Conservation (phyloP, 2,329 filamentous ascomycete genomes). For the Aureobasidium sp. region DNA sequence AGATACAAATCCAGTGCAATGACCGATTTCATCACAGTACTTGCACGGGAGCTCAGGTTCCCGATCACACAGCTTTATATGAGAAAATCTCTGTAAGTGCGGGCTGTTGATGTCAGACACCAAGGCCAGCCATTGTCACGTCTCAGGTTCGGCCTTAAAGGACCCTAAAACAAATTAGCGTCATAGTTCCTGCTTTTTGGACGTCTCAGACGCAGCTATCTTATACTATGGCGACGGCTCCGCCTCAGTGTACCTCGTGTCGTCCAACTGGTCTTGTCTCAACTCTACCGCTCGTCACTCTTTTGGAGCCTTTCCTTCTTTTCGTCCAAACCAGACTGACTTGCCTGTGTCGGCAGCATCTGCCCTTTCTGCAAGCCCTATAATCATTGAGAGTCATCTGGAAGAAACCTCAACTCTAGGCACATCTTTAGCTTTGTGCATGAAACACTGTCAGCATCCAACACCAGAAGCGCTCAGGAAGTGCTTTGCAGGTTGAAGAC, state of each 20-base stretch:
- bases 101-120: slow-evolving; percentile 4
- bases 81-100: not conserved
- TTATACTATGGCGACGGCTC: slow-evolving; percentile 10
- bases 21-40: not conserved
- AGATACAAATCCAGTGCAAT: not conserved
- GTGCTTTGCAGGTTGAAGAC: not conserved
- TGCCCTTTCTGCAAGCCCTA: not conserved
- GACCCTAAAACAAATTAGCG: slow-evolving; percentile 13
- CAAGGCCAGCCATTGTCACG: slow-evolving; percentile 9
- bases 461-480: not conserved
- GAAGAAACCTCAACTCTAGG: not conserved
- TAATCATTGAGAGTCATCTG: not conserved
- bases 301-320: not conserved
- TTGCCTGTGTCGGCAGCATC: not conserved
- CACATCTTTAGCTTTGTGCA: not conserved
- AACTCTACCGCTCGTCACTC: not conserved
- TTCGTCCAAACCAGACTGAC: not conserved
- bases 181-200: not conserved
- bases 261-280: not conserved
- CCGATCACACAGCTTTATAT: not conserved
- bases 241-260: not conserved
- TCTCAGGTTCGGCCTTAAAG: slow-evolving; percentile 11
- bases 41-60: not conserved
- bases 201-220: not conserved
- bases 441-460: not conserved